Conservation (phyloP, 169 alveolate genomes). For the Perkinsus marinus region DNA sequence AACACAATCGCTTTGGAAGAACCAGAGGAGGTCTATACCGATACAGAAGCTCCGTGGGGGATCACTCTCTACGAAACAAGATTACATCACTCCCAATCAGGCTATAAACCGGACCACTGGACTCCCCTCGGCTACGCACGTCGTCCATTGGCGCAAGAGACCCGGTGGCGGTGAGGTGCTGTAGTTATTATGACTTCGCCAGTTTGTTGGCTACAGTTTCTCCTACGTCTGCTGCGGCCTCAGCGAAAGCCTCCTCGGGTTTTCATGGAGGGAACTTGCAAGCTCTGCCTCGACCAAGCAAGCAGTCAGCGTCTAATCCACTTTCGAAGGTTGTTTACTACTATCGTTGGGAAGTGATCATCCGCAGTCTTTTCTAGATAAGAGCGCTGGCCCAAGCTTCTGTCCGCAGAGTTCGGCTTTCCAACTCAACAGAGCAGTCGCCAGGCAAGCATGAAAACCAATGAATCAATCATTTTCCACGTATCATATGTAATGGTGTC, state of each 20-base stretch:
- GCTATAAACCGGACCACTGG: not conserved
- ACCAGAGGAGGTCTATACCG: not conserved
- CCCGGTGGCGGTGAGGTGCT: not conserved
- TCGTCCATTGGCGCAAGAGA: not conserved
- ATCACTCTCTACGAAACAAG: not conserved
- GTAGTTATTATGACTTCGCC: not conserved
- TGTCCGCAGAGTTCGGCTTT: no score
- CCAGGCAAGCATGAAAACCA: no score
- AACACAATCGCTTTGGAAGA: not conserved
- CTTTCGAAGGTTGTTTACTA: no score
- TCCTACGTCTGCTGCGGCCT: not conserved
- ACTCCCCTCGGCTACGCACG: not conserved
- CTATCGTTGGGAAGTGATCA: no score
- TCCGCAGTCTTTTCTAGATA: no score
- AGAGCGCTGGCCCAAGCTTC: no score
- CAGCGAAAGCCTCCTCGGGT: not conserved
- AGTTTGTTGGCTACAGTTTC: not conserved
- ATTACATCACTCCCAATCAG: not conserved
- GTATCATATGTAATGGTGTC: no score
- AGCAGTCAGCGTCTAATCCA: no score
- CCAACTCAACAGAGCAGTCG: no score
- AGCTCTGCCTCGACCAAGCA: no score
- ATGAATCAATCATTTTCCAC: no score
- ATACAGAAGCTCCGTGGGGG: not conserved
- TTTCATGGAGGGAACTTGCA: no score